Percentiles rank a stretch among this genome's conserved stretches.
These are phyloP conservation scores for Thuja plicata DNA, from an alignment of 83 land plant species.

Conservation along the genomic window DNA sequence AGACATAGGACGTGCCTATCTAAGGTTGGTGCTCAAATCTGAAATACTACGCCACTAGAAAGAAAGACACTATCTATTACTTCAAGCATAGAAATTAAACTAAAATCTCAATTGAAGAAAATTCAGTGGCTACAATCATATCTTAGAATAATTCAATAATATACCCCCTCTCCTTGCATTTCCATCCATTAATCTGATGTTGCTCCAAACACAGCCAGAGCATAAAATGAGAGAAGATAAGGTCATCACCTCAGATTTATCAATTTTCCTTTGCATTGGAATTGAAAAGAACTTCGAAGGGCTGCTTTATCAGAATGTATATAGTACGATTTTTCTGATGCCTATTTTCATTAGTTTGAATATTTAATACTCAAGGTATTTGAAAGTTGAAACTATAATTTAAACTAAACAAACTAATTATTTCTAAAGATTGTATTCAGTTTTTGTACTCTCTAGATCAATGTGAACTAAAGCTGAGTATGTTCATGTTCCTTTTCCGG, in stretches of 20 bases:
- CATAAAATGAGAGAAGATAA: background rate
- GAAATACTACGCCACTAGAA: background rate
- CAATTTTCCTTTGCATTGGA: background rate
- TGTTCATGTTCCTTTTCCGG: conserved; percentile 27
- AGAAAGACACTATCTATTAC: background rate
- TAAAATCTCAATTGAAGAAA: background rate
- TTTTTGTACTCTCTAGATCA: too few species aligned
- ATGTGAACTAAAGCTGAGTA: background rate
- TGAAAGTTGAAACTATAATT: background rate
- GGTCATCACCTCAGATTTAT: background rate
- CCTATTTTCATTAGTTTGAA: too few species aligned
- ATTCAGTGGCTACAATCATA: background rate
- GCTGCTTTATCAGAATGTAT: background rate
- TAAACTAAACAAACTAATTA: background rate
- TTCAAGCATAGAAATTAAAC: background rate
- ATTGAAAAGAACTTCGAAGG: background rate
- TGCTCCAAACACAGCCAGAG: background rate
- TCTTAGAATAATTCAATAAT: background rate
- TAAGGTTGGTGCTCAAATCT: background rate
- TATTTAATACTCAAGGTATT: background rate
- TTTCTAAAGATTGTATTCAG: background rate
- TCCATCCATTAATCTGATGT: background rate
- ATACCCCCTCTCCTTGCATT: background rate
- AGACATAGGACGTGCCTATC: background rate
- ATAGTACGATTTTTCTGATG: background rate